Evolutionary conservation across 352 stramenopile species (phyloP).

Genomic region (Phytophthora hibernalis): DNA sequence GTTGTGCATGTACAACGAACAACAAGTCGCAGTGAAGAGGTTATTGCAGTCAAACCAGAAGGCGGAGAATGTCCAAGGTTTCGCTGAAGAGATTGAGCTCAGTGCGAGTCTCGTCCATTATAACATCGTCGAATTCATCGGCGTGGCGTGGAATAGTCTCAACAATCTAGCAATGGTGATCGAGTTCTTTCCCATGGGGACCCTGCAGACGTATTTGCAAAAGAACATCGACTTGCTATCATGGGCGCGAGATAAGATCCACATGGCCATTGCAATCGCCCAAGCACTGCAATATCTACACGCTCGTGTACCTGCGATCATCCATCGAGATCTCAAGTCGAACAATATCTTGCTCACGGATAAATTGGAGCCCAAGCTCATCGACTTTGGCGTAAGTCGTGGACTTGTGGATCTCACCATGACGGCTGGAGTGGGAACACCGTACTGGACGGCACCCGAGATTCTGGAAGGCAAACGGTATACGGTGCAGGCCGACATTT

Average conservation of each 20-base stretch:
- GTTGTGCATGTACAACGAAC: constrained; percentile 47
- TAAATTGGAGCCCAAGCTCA: constrained; percentile 69
- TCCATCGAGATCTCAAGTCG: constrained; percentile 42
- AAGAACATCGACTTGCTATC: constrained; percentile 33
- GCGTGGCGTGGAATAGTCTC: constrained; percentile 56
- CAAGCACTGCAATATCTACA: constrained; percentile 47
- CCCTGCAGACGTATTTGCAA: constrained; percentile 29
- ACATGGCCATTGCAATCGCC: constrained; percentile 53
- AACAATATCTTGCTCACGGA: constrained; percentile 80
- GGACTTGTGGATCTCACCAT: constrained; percentile 25
- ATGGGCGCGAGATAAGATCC: constrained; percentile 46
- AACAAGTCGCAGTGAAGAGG: constrained; percentile 52
- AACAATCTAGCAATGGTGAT: constrained; percentile 44
- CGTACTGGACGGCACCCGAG: constrained; percentile 85
- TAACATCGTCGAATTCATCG: constrained; percentile 57
- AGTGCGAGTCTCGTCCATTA: constrained; percentile 55
- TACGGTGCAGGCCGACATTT: constrained; percentile 68
- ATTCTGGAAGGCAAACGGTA: constrained; percentile 61
- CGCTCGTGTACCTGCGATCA: constrained; percentile 27
- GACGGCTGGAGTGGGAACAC: constrained; percentile 80
- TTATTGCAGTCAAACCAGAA: constrained; percentile 41
- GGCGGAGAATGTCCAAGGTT: constrained; percentile 40
- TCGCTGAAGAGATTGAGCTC: constrained; percentile 66
- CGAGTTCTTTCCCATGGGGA: constrained; percentile 34
- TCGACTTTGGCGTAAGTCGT: constrained; percentile 82